Evolutionary conservation across 106 monocot genomes (phyloP).

Genomic region (Allium sativum): DNA sequence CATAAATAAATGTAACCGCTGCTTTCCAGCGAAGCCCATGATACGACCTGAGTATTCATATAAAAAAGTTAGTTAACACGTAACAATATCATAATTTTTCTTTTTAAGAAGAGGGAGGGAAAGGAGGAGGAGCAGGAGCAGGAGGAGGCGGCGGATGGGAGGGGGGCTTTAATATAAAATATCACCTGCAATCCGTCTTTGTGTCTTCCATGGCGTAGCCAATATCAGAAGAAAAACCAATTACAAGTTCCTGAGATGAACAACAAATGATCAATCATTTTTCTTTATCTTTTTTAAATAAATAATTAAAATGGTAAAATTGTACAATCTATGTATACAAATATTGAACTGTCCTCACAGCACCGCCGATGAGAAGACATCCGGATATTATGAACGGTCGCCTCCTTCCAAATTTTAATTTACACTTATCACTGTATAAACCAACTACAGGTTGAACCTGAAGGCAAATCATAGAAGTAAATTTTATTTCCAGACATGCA

Average conservation of each 20-base stretch:
- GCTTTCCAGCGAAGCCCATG: slow-evolving; percentile 77
- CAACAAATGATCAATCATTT: too few species aligned
- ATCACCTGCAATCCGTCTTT: slow-evolving; percentile 66
- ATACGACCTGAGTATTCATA: slow-evolving; percentile 34
- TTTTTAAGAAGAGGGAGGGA: too few species aligned
- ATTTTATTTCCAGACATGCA: too few species aligned
- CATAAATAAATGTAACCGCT: slow-evolving; percentile 63
- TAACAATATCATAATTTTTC: too few species aligned
- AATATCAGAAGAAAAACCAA: slow-evolving; percentile 88
- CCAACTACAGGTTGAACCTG: too few species aligned
- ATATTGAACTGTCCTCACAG: slow-evolving; percentile 35
- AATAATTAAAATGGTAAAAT: background rate
- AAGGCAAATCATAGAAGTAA: too few species aligned
- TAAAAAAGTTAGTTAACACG: too few species aligned
- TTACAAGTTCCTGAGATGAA: slow-evolving; percentile 46
- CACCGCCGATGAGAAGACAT: slow-evolving; percentile 49
- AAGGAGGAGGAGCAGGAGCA: too few species aligned
- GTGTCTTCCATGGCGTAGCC: slow-evolving; percentile 78
- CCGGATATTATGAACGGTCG: slow-evolving; percentile 85
- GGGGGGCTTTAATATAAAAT: background rate
- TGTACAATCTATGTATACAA: background rate
- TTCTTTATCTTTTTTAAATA: too few species aligned
- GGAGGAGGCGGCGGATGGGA: too few species aligned
- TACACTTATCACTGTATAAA: too few species aligned
- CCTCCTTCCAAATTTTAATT: slow-evolving; percentile 61